Percentiles rank a stretch among this genome's conserved stretches.
Conservation (phyloP, 305 asterid species). For the Fraxinus platypoda region DNA sequence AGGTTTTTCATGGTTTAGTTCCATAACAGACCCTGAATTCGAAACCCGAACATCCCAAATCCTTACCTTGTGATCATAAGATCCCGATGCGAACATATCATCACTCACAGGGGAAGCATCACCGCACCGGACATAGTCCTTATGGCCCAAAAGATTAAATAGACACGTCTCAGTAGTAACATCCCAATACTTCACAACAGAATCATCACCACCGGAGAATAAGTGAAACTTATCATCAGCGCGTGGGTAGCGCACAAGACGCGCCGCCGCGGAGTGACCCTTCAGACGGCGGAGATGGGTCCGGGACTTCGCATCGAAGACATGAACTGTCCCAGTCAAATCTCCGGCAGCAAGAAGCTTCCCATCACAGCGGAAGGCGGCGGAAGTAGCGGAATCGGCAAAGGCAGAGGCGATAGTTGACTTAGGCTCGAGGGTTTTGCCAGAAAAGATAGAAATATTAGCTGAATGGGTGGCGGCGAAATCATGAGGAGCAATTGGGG, state of each 20-base stretch:
- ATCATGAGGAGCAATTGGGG: constrained; percentile 70
- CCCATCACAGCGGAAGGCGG: constrained; percentile 71
- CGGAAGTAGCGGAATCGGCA: constrained; percentile 54
- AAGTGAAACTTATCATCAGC: constrained; percentile 68
- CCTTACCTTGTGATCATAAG: constrained; percentile 71
- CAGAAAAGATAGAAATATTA: constrained; percentile 53
- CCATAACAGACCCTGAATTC: constrained; percentile 55
- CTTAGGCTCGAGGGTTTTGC: constrained; percentile 52
- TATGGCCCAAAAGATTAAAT: constrained; percentile 63
- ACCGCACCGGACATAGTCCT: constrained; percentile 86
- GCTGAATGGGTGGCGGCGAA: constrained; percentile 87
- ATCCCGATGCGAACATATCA: constrained; percentile 77
- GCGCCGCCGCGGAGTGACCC: constrained; percentile 71
- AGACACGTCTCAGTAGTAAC: constrained; percentile 58
- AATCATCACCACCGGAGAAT: constrained; percentile 85
- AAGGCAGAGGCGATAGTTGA: constrained; percentile 52
- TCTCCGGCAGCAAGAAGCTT: constrained; percentile 77
- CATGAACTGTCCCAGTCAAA: constrained; percentile 60
- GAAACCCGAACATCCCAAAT: constrained; percentile 78
- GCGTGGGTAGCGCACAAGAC: constrained; percentile 59
- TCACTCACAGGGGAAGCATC: constrained; percentile 80
- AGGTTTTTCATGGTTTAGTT: constrained; percentile 77
- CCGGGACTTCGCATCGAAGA: constrained; percentile 65
- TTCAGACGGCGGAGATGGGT: constrained; percentile 59
- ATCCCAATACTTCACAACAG: constrained; percentile 93